Conservation (phyloP, 352 stramenopile species). For the Globisporangium yorkense region DNA sequence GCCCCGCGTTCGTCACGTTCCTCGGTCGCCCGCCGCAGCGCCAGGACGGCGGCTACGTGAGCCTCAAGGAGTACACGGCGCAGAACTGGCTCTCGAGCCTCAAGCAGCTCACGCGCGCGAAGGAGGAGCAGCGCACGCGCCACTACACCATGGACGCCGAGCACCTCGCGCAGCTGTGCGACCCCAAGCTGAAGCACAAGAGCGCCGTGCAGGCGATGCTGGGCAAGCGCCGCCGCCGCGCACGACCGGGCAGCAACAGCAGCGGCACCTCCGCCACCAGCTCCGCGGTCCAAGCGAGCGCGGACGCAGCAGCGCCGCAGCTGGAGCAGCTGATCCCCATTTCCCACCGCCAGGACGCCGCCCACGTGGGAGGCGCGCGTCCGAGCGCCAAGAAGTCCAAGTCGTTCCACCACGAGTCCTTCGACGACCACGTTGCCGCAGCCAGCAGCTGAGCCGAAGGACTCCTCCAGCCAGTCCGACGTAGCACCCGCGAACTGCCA, state of each 20-base stretch:
- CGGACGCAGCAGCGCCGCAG: background rate
- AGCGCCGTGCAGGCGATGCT: constrained; percentile 4
- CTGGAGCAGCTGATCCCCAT: background rate
- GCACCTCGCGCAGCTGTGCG: constrained; percentile 6
- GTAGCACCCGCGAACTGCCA: background rate
- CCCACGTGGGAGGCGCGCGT: constrained; percentile 43
- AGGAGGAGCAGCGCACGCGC: constrained; percentile 23
- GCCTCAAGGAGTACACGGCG: constrained; percentile 66
- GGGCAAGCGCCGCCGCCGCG: constrained; percentile 10
- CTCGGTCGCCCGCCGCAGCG: constrained; percentile 54
- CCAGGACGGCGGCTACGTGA: constrained; percentile 58
- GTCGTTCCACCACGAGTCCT: constrained; percentile 7
- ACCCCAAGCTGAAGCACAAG: background rate
- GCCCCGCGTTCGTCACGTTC: constrained; percentile 35
- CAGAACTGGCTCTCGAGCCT: constrained; percentile 57
- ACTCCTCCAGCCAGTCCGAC: no score
- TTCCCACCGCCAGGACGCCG: constrained; percentile 10
- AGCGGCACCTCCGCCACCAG: background rate
- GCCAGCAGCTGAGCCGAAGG: background rate
- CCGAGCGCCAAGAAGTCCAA: constrained; percentile 29
- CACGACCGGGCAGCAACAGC: background rate
- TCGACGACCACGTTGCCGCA: background rate
- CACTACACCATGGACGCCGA: constrained; percentile 22
- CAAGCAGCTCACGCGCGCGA: constrained; percentile 37
- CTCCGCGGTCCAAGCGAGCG: background rate